Base-by-base conservation (phyloP, 441 rosid genomes). In the Adansonia grandidieri region DNA sequence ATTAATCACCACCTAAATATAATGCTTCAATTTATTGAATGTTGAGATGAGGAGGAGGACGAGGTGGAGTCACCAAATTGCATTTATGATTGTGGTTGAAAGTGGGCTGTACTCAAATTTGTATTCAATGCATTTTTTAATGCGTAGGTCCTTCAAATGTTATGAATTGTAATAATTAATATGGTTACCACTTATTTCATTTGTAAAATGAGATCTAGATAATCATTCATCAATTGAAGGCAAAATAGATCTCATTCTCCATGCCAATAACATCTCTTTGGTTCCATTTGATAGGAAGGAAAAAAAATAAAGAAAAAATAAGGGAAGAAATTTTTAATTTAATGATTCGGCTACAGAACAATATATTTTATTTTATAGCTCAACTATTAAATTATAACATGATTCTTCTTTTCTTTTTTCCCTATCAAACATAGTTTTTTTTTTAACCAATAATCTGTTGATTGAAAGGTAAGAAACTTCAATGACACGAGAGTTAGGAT, bases 51-150 rank as follows among this genome's bases (percentile, higher is more conserved):
- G 66, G 71, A 24, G n/a, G n/a, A n/a, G n/a, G n/a, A n/a, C n/a
- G n/a, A n/a, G n/a, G n/a, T n/a, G n/a, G n/a, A n/a, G n/a, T n/a
- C 44, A 47, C 61, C 73, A 78, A 72, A 65, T 56, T 69, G 80
- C 74, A 82, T 77, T 84, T 77, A 82, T 80, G 77, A 76, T 11
- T 84, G 66, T 54, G 32, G 77, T 65, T 82, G 83, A 73, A 75
- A 71, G 81, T 82, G 85, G 80, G 82, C 61, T 77, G 58, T 56
- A 9, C 81, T 75, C 81, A 74, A 64, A 60, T 78, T 68, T 44
- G 64, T 13, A 77, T 74, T 64, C 47, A 78, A 78, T 77, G 78
- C 48, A 17, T 32, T 0, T 56, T 40, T 42, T 19, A 22, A 65
- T 74, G 58, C 6, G 42, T 51, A 58, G 66, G 79, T 42, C 54